Evolutionary conservation across 768 basidiomycete genomes (phyloP).

Genomic region (Phlebiopsis flavidoalba): DNA sequence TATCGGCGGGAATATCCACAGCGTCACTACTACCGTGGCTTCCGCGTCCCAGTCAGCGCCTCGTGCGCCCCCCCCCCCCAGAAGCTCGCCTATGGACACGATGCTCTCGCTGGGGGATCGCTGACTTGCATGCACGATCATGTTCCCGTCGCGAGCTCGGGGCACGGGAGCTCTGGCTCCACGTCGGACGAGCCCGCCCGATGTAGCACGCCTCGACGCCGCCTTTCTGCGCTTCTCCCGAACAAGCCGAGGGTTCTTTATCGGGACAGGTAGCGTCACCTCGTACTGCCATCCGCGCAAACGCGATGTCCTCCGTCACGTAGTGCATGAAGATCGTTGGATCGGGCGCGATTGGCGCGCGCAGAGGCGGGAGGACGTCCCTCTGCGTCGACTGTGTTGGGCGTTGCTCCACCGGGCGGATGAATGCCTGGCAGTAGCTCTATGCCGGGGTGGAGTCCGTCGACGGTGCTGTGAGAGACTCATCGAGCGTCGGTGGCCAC

Average conservation of each 20-base stretch:
- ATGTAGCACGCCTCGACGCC: slow-evolving; percentile 35
- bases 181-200: slow-evolving; percentile 50
- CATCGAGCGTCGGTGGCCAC: slow-evolving; percentile 72
- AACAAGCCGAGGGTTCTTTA: slow-evolving; percentile 67
- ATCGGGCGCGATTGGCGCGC: slow-evolving; percentile 75
- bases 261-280: slow-evolving; percentile 92
- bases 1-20: slow-evolving; percentile 68
- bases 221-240: slow-evolving; percentile 29
- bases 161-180: slow-evolving; percentile 84
- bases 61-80: no score
- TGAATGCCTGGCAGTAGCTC: slow-evolving; percentile 70
- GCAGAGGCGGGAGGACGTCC: slow-evolving; percentile 94
- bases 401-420: slow-evolving; percentile 71
- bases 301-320: slow-evolving; percentile 89
- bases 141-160: slow-evolving; percentile 71
- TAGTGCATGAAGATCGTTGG: slow-evolving; percentile 84
- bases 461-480: slow-evolving; percentile 81
- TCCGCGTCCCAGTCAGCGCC: slow-evolving; percentile 55
- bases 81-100: slow-evolving; percentile 82
- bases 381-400: slow-evolving; percentile 76
- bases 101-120: slow-evolving; percentile 95
- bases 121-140: slow-evolving; percentile 87
- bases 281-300: slow-evolving; percentile 98
- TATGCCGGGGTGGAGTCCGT: slow-evolving; percentile 70
- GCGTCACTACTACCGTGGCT: slow-evolving; percentile 59